Conservation (phyloP, 2,329 filamentous ascomycete species). For the Gnomoniopsis sp. region DNA sequence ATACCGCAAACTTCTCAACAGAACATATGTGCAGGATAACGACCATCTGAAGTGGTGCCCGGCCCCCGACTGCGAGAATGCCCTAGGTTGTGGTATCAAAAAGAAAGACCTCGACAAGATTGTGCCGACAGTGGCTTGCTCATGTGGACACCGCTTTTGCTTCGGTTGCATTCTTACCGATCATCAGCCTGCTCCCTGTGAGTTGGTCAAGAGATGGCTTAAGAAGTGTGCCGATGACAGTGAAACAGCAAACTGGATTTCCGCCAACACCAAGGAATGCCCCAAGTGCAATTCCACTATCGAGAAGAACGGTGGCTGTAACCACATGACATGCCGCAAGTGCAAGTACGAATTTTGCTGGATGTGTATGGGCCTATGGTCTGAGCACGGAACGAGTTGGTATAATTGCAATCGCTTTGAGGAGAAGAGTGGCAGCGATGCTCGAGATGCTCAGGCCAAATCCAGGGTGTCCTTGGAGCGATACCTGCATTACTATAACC, state of each 20-base stretch:
- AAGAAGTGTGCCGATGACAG: slow-evolving; percentile 99
- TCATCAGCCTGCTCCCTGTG: slow-evolving; percentile 90
- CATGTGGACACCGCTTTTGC: slow-evolving; percentile 84
- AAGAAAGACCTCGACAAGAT: slow-evolving; percentile 79
- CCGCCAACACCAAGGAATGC: slow-evolving; percentile 97
- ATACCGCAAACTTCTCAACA: slow-evolving; percentile 82
- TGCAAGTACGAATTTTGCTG: slow-evolving; percentile 98
- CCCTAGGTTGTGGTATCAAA: slow-evolving; percentile 84
- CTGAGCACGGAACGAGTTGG: slow-evolving; percentile 97
- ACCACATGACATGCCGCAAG: slow-evolving; percentile 96
- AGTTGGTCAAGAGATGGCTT: slow-evolving; percentile 88
- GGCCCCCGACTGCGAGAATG: slow-evolving; percentile 93
- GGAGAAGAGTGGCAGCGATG: slow-evolving; percentile 89
- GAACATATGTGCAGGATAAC: slow-evolving; percentile 96
- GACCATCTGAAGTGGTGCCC: slow-evolving; percentile 97
- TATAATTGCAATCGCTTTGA: slow-evolving; percentile 99
- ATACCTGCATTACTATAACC: slow-evolving; percentile 99
- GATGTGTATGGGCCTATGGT: slow-evolving; percentile 99
- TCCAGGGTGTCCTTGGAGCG: slow-evolving; percentile 87
- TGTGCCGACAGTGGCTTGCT: slow-evolving; percentile 86
- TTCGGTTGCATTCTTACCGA: slow-evolving; percentile 89
- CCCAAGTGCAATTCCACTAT: slow-evolving; percentile 95
- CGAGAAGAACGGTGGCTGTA: slow-evolving; percentile 97
- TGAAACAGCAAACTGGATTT: slow-evolving; percentile 99
- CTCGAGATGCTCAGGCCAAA: slow-evolving; percentile 86